These are phyloP conservation scores for Flaveria floridana DNA, from an alignment of 140 eudicot species.

Conservation along the genomic window DNA sequence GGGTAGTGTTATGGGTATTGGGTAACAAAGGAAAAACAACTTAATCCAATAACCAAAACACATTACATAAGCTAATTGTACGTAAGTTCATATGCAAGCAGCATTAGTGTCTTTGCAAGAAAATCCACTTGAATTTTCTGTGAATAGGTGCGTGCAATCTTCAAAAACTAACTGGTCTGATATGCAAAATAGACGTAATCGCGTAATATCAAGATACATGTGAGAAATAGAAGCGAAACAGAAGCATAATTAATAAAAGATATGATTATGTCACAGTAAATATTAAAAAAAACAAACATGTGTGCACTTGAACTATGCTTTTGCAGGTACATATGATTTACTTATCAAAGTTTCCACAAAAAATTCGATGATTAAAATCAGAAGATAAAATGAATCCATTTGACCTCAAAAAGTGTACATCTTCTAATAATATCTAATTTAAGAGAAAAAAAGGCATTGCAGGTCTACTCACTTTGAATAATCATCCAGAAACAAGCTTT, in stretches of 20 bases:
- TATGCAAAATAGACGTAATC: constrained; percentile 1
- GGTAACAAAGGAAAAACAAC: neutral
- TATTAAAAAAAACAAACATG: neutral
- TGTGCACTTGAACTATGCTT: neutral
- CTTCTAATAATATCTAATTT: neutral
- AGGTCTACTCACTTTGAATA: constrained; percentile 30
- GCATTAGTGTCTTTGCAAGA: neutral
- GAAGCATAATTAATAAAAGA: neutral
- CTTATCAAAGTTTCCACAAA: neutral
- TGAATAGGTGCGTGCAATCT: neutral
- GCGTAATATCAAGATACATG: neutral
- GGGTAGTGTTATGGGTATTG: no score
- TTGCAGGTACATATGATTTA: neutral
- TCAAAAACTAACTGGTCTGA: constrained; percentile 1
- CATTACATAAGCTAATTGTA: constrained; percentile 12
- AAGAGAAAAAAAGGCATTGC: neutral
- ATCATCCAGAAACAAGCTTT: constrained; percentile 45
- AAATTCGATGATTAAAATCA: neutral
- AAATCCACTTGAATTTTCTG: neutral
- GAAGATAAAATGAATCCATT: neutral
- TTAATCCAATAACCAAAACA: neutral
- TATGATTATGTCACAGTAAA: neutral
- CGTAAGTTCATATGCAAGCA: neutral
- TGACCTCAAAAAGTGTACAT: neutral
- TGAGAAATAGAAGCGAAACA: neutral